Evolutionary conservation across 2,329 filamentous ascomycete genomes (phyloP).

Genomic region (Metarhizium humberi): DNA sequence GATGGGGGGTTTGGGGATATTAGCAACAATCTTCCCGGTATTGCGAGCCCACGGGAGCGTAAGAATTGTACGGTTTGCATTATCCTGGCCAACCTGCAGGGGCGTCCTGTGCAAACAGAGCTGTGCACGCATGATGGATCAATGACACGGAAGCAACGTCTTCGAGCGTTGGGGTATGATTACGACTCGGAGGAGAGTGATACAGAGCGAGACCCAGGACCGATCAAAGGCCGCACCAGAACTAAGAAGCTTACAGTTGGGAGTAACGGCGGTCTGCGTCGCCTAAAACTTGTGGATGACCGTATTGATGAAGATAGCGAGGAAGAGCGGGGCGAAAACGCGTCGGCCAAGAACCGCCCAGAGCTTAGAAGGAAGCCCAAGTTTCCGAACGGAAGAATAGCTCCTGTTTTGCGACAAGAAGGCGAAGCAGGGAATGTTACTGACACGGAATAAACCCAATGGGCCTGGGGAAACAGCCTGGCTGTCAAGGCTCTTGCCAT

Average conservation of each 20-base stretch:
- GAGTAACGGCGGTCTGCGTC: constrained; percentile 5
- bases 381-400: neutral
- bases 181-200: constrained; percentile 14
- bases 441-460: neutral
- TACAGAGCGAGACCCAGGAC: neutral
- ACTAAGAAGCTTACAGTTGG: constrained; percentile 7
- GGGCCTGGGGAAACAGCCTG: neutral
- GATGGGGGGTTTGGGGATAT: constrained; percentile 23
- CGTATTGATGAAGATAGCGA: constrained; percentile 6
- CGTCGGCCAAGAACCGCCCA: neutral
- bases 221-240: neutral
- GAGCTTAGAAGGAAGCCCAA: constrained; percentile 3
- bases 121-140: constrained; percentile 5
- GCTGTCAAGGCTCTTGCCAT: neutral
- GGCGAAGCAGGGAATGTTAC: neutral
- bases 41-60: neutral
- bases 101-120: neutral
- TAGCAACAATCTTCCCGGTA: constrained; percentile 8
- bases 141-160: constrained; percentile 12
- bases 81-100: constrained; percentile 4
- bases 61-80: constrained; percentile 8
- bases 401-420: neutral
- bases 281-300: constrained; percentile 6
- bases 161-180: constrained; percentile 14
- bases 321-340: constrained; percentile 1